Evolutionary conservation across 805 yeast genomes (phyloP).

Genomic region (Starmerella gropengiesseri): DNA sequence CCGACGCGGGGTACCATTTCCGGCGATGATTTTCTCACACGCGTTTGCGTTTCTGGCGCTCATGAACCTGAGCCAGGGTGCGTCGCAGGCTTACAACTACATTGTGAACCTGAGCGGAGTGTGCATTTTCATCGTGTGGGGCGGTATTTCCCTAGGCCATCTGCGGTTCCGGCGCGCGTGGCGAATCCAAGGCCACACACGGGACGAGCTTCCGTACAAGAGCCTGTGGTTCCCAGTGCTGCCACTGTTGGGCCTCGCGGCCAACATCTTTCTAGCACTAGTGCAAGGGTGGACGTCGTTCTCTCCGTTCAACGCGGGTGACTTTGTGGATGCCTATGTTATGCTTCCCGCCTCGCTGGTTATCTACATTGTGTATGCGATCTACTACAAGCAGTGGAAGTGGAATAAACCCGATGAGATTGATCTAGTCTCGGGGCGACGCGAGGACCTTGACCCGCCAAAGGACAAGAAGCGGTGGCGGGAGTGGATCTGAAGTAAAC

Average conservation of each 20-base stretch:
- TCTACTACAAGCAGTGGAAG: constrained; percentile 33
- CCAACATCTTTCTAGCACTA: constrained; percentile 44
- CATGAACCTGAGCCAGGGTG: constrained; percentile 48
- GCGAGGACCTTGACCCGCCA: constrained; percentile 18
- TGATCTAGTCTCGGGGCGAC: constrained; percentile 32
- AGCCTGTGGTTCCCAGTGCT: constrained; percentile 43
- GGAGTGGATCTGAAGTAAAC: constrained; percentile 1
- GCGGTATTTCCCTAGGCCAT: constrained; percentile 45
- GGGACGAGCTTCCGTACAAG: constrained; percentile 41
- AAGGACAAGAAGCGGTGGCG: constrained; percentile 2
- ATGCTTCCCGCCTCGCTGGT: constrained; percentile 47
- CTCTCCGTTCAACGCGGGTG: constrained; percentile 47
- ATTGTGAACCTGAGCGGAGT: constrained; percentile 57
- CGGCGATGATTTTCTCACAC: constrained; percentile 46
- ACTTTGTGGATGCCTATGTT: constrained; percentile 51
- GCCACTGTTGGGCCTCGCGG: constrained; percentile 39
- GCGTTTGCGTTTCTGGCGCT: constrained; percentile 41
- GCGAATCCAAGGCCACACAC: constrained; percentile 31
- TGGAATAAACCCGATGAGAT: constrained; percentile 33
- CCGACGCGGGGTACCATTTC: constrained; percentile 53
- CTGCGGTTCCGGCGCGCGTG: constrained; percentile 45
- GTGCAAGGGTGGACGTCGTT: constrained; percentile 60
- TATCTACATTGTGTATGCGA: constrained; percentile 31
- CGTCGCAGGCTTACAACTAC: constrained; percentile 48
- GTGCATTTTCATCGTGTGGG: constrained; percentile 60